phyloP scores from a whole-genome alignment of 2,329 filamentous ascomycete genomes.

The Pestalotiopsis sp. region DNA sequence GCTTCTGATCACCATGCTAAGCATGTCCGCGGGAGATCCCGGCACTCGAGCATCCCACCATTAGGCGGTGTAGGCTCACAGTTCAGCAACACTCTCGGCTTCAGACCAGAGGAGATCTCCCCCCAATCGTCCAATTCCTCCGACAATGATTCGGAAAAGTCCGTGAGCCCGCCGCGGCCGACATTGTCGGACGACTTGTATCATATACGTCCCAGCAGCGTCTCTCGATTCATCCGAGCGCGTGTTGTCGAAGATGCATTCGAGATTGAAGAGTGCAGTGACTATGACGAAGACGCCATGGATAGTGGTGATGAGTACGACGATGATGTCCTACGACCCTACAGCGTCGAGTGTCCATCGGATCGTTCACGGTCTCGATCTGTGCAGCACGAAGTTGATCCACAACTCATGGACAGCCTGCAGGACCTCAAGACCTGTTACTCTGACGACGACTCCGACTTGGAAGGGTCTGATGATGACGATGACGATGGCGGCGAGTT shows the following conservation, averaged over 20 bases:
- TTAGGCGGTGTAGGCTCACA: conserved; percentile 29
- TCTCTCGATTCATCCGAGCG: conserved; percentile 20
- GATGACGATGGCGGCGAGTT: conserved; percentile 28
- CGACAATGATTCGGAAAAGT: conserved; percentile 23
- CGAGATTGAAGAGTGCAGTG: conserved; percentile 33
- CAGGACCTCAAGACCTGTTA: conserved; percentile 29
- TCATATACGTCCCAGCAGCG: conserved; percentile 21
- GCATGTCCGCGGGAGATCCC: conserved; percentile 24
- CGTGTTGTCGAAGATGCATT: conserved; percentile 23
- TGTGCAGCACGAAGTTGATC: conserved; percentile 29
- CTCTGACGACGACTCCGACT: conserved; percentile 20
- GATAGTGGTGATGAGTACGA: conserved; percentile 29
- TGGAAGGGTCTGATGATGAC: conserved; percentile 19
- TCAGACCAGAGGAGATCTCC: conserved; percentile 33
- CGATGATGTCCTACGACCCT: conserved; percentile 27
- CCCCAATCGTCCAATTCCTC: conserved; percentile 32
- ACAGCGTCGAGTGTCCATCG: conserved; percentile 31
- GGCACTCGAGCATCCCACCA: conserved; percentile 35
- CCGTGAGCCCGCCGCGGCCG: conserved; percentile 28
- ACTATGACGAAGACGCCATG: conserved; percentile 24
- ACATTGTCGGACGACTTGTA: conserved; percentile 29
- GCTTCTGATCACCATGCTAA: neutral
- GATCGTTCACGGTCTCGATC: conserved; percentile 28
- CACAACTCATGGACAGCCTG: conserved; percentile 28
- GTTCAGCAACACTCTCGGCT: conserved; percentile 30